Evolutionary conservation across 2,329 filamentous ascomycete genomes (phyloP).

Genomic region (Corinectria fuckeliana): DNA sequence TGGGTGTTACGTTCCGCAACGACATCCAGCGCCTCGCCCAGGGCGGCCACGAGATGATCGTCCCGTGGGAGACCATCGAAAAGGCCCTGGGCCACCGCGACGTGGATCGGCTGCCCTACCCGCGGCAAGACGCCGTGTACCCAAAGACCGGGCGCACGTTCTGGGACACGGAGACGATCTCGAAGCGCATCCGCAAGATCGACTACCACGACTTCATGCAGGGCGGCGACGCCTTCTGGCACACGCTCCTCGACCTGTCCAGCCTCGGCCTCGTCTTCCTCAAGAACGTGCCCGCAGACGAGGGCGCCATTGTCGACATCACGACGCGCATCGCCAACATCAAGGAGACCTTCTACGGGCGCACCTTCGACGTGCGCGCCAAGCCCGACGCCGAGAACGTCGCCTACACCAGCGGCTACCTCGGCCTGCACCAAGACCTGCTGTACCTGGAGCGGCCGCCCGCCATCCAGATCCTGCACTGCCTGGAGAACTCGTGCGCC

Average conservation of each 20-base stretch:
- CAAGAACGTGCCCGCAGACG: conserved; percentile 72
- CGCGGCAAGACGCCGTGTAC: conserved; percentile 37
- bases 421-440: conserved; percentile 93
- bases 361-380: conserved; percentile 86
- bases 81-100: conserved; percentile 35
- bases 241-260: conserved; percentile 67
- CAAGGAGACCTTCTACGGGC: conserved; percentile 89
- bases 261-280: conserved; percentile 79
- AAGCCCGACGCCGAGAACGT: conserved; percentile 86
- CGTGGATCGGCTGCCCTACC: conserved; percentile 32
- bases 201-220: conserved; percentile 76
- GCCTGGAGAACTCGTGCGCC: conserved; percentile 77
- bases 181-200: conserved; percentile 60
- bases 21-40: conserved; percentile 47
- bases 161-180: conserved; percentile 51
- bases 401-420: conserved; percentile 81
- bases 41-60: conserved; percentile 43
- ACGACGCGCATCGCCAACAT: conserved; percentile 77
- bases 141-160: conserved; percentile 43
- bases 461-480: conserved; percentile 87
- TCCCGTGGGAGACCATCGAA: conserved; percentile 48
- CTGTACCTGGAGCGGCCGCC: conserved; percentile 84
- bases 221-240: conserved; percentile 60
- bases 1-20: conserved; percentile 66
- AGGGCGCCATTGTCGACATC: conserved; percentile 70